A percentile compares a stretch with the other conserved stretches of the same genome.
phyloP scores from a whole-genome alignment of 176 grass and related monocot species.

The Thinopyrum elongatum region DNA sequence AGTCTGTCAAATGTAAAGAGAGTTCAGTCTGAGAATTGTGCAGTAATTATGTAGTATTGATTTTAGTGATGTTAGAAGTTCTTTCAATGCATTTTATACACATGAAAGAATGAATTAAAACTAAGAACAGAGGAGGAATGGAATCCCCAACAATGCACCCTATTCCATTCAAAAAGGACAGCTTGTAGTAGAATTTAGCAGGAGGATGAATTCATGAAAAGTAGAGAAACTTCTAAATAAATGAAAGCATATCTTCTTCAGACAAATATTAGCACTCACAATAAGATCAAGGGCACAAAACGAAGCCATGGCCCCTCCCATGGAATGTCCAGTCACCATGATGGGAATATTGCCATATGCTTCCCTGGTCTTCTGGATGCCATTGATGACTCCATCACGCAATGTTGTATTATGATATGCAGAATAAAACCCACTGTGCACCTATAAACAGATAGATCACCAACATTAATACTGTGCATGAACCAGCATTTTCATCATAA shows the following conservation, averaged over 20 bases:
- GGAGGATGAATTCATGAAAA: background rate
- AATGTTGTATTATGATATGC: slow-evolving; percentile 75
- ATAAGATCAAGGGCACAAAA: slow-evolving; percentile 77
- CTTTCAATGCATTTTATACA: slow-evolving; percentile 5
- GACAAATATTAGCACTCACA: slow-evolving; percentile 48
- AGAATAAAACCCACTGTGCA: slow-evolving; percentile 79
- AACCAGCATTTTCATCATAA: slow-evolving; percentile 1
- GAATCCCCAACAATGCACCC: background rate
- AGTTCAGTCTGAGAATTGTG: background rate
- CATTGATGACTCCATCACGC: slow-evolving; percentile 41
- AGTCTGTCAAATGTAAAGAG: background rate
- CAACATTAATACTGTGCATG: slow-evolving; percentile 10
- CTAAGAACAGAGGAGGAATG: background rate
- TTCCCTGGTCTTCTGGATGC: slow-evolving; percentile 53
- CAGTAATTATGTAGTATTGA: background rate
- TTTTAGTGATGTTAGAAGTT: background rate
- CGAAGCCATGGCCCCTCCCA: slow-evolving; percentile 80
- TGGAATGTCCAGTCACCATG: slow-evolving; percentile 72
- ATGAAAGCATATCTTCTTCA: background rate
- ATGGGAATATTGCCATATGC: slow-evolving; percentile 57
- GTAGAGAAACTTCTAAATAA: background rate
- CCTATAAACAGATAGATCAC: slow-evolving; percentile 37
- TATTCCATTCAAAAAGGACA: background rate
- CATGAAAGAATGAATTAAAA: background rate
- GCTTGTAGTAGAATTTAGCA: background rate